phyloP scores from a whole-genome alignment of 441 rosid genomes.

The Breynia disticha region DNA sequence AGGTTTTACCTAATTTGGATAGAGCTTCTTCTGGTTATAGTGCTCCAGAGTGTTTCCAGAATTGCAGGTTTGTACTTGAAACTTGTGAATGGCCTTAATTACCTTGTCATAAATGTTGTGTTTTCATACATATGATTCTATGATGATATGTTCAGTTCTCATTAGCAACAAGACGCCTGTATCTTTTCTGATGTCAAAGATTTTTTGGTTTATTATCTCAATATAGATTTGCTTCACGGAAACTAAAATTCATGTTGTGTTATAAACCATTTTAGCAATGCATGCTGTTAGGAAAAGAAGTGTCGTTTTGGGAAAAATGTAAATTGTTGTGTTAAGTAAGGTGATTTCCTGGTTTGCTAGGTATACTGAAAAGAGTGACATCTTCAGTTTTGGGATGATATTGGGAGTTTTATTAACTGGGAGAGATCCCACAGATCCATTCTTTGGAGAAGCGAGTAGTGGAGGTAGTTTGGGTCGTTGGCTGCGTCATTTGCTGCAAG shows the following conservation, averaged over 20 bases:
- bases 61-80: constrained; percentile 46
- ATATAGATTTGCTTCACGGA: too few relatives aligned
- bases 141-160: too few relatives aligned
- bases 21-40: constrained; percentile 40
- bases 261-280: too few relatives aligned
- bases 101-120: too few relatives aligned
- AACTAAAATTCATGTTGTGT: too few relatives aligned
- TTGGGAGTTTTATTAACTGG: constrained; percentile 80
- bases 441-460: constrained; percentile 46
- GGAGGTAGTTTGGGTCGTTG: constrained; percentile 73
- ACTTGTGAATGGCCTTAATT: not conserved
- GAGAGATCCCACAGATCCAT: constrained; percentile 58
- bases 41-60: constrained; percentile 75
- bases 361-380: constrained; percentile 78
- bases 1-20: constrained; percentile 49
- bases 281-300: too few relatives aligned
- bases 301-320: not conserved
- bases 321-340: constrained; percentile 11
- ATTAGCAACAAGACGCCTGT: too few relatives aligned
- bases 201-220: too few relatives aligned
- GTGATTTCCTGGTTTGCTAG: constrained; percentile 29
- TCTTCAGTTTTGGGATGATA: constrained; percentile 94
- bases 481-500: constrained; percentile 81
- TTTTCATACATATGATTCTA: not conserved
- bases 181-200: too few relatives aligned